These are phyloP conservation scores for Boletales sp. DNA, from an alignment of 768 basidiomycete species.

Conservation along the genomic window DNA sequence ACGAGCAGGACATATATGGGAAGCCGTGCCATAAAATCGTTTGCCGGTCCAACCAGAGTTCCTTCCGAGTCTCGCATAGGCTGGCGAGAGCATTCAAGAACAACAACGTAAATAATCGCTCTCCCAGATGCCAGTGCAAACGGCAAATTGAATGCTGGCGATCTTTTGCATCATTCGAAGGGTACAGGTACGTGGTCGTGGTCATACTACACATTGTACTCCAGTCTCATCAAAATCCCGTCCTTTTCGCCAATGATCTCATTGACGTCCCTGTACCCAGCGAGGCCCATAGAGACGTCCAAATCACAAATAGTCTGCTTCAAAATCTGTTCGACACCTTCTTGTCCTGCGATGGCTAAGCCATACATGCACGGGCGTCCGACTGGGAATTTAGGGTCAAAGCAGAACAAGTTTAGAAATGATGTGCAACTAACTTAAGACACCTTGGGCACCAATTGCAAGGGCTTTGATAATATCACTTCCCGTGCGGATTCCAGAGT, in stretches of 20 bases:
- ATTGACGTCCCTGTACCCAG: conserved; percentile 53
- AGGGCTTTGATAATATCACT: conserved; percentile 82
- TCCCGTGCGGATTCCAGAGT: conserved; percentile 78
- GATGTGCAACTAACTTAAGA: conserved; percentile 53
- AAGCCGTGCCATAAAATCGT: no score
- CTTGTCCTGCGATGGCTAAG: conserved; percentile 63
- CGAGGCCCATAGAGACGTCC: conserved; percentile 58
- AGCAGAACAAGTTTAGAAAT: no score
- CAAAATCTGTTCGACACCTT: conserved; percentile 73
- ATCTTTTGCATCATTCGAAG: no score
- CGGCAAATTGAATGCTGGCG: no score
- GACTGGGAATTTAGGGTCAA: conserved; percentile 40
- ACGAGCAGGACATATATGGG: no score
- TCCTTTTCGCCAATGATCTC: conserved; percentile 58
- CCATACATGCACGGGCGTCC: conserved; percentile 77
- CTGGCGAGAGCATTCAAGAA: no score
- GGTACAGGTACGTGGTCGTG: no score
- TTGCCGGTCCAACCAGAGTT: no score
- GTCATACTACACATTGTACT: conserved; percentile 19
- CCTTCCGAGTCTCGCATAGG: no score
- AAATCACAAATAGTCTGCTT: conserved; percentile 64
- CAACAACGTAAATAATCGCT: no score
- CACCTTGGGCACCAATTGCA: conserved; percentile 80
- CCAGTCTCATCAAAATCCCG: conserved; percentile 18
- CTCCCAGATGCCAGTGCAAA: no score